Percentiles rank a stretch among this genome's conserved stretches.
These are phyloP conservation scores for Candida orba DNA, from an alignment of 805 yeast species.

Conservation along the genomic window DNA sequence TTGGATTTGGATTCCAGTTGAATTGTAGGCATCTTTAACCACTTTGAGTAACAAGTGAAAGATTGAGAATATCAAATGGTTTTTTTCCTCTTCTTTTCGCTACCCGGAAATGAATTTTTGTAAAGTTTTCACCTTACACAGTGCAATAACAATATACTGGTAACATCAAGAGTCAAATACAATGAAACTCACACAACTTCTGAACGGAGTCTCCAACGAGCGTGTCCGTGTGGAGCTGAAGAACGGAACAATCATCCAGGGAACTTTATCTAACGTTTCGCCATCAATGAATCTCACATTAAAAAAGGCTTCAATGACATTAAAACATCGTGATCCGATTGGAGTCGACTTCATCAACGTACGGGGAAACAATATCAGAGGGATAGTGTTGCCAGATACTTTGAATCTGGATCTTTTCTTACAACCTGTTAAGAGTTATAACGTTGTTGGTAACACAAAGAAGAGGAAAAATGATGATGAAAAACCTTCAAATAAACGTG, in stretches of 20 bases:
- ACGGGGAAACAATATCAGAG: slow-evolving; percentile 84
- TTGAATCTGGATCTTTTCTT: slow-evolving; percentile 62
- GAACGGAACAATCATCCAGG: slow-evolving; percentile 82
- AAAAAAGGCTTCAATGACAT: slow-evolving; percentile 72
- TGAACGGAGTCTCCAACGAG: slow-evolving; percentile 81
- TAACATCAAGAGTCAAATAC: neutral
- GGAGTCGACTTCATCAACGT: slow-evolving; percentile 72
- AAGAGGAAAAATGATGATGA: slow-evolving; percentile 20
- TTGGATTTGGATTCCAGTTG: neutral
- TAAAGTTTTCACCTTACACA: no score
- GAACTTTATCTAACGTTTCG: slow-evolving; percentile 76
- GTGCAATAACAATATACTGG: no score
- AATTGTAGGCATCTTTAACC: no score
- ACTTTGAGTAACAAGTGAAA: no score
- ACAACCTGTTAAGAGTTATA: slow-evolving; percentile 20
- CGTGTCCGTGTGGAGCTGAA: slow-evolving; percentile 87
- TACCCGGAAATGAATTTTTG: no score
- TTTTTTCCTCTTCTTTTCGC: neutral
- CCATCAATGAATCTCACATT: slow-evolving; percentile 87
- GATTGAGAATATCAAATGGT: no score
- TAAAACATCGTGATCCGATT: slow-evolving; percentile 62
- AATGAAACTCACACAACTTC: slow-evolving; percentile 66
- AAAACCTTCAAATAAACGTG: slow-evolving; percentile 23
- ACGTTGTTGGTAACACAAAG: slow-evolving; percentile 5
- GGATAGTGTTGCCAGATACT: slow-evolving; percentile 79